Percentiles rank a stretch among this genome's conserved stretches.
phyloP scores from a whole-genome alignment of 139 green algal species.

The Chlorella ohadii region DNA sequence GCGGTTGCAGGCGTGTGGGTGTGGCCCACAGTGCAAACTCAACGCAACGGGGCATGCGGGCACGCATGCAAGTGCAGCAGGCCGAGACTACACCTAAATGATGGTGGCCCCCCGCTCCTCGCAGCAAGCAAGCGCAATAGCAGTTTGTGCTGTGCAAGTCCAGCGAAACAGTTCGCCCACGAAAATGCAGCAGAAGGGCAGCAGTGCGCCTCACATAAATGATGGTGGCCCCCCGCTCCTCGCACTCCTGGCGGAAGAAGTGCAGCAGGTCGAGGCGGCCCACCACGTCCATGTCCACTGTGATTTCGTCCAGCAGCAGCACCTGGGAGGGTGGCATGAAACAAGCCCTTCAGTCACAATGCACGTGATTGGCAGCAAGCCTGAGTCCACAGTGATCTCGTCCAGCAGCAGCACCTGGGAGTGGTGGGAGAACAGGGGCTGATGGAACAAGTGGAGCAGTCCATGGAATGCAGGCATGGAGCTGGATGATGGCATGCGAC shows the following conservation, averaged over 20 bases:
- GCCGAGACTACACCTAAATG: conserved; percentile 16
- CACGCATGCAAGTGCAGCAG: too few relatives aligned
- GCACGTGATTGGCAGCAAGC: background rate
- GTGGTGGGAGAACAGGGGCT: too few relatives aligned
- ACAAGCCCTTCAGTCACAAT: background rate
- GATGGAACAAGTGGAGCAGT: too few relatives aligned
- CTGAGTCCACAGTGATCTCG: conserved; percentile 82
- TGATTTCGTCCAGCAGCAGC: conserved; percentile 98
- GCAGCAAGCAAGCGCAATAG: too few relatives aligned
- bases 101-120: conserved; percentile 61
- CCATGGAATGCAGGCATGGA: too few relatives aligned
- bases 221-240: conserved; percentile 59
- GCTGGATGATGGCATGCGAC: too few relatives aligned
- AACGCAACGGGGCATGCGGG: too few relatives aligned
- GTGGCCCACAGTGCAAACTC: too few relatives aligned
- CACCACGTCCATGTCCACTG: conserved; percentile 98
- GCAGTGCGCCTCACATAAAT: conserved; percentile 13
- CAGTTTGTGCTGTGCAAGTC: too few relatives aligned
- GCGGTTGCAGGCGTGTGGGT: too few relatives aligned
- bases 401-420: conserved; percentile 92
- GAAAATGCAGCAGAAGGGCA: too few relatives aligned
- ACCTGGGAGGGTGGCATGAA: conserved; percentile 56
- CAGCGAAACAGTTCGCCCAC: too few relatives aligned
- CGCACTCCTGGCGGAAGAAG: conserved; percentile 90
- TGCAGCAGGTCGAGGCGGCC: conserved; percentile 91